phyloP scores from a whole-genome alignment of 2,329 filamentous ascomycete species.

The Sclerotinia borealis region DNA sequence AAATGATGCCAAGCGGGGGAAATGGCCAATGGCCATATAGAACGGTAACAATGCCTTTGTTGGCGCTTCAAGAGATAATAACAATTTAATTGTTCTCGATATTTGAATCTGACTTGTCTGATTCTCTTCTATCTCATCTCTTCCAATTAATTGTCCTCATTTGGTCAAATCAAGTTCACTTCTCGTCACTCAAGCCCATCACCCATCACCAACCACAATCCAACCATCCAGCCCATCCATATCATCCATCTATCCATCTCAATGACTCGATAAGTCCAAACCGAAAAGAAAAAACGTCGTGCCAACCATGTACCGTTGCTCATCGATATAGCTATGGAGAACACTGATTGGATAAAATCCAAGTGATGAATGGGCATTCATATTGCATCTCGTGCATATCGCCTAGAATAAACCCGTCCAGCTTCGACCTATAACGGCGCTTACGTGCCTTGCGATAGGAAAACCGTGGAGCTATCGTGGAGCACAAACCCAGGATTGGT shows the following conservation, averaged over 20 bases:
- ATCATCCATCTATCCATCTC: too few relatives aligned
- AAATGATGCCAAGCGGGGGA: too few relatives aligned
- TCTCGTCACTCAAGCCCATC: not conserved
- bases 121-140: not conserved
- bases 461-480: not conserved
- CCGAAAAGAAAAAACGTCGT: too few relatives aligned
- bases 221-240: not conserved
- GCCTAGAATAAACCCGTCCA: conserved; percentile 8
- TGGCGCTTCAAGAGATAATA: not conserved
- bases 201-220: not conserved
- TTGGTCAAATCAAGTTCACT: too few relatives aligned
- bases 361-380: not conserved
- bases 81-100: not conserved
- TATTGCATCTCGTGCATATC: conserved; percentile 7
- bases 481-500: not conserved
- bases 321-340: not conserved
- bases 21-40: too few relatives aligned
- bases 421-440: conserved; percentile 2
- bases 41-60: not conserved
- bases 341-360: not conserved
- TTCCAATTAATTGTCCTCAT: not conserved
- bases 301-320: conserved; percentile 1
- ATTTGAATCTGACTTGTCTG: not conserved
- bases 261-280: not conserved
- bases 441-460: conserved; percentile 5